Evolutionary conservation across 2,329 filamentous ascomycete genomes (phyloP).

Genomic region (Byssochlamys sp.): DNA sequence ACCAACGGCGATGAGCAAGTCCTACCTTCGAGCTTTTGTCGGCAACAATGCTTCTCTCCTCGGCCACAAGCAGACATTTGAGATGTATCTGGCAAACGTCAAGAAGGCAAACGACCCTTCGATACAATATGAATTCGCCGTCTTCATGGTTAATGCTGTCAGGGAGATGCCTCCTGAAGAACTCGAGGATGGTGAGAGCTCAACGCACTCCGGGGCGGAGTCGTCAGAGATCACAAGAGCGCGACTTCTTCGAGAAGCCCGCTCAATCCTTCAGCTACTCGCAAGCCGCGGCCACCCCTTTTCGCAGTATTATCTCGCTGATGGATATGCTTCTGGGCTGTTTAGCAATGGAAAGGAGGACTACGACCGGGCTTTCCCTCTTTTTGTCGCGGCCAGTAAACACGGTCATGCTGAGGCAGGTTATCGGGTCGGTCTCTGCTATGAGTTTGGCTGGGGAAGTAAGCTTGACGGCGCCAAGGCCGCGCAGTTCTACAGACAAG

Average conservation of each 20-base stretch:
- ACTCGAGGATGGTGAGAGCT: conserved; percentile 18
- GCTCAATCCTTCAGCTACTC: conserved; percentile 75
- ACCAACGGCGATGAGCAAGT: conserved; percentile 62
- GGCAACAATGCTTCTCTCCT: conserved; percentile 85
- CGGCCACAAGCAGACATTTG: conserved; percentile 83
- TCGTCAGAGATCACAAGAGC: conserved; percentile 42
- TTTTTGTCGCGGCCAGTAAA: conserved; percentile 88
- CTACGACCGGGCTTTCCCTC: conserved; percentile 78
- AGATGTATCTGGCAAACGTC: conserved; percentile 94
- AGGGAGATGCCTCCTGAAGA: conserved; percentile 60
- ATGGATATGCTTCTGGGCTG: conserved; percentile 85
- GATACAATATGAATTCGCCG: conserved; percentile 90
- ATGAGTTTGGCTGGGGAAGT: conserved; percentile 96
- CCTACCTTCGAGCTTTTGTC: conserved; percentile 65
- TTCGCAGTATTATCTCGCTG: conserved; percentile 92
- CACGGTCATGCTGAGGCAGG: conserved; percentile 94
- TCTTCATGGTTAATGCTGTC: conserved; percentile 84
- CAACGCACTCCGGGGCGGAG: conserved; percentile 10
- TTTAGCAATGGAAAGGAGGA: conserved; percentile 94
- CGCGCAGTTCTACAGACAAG: conserved; percentile 81
- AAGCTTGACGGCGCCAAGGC: conserved; percentile 83
- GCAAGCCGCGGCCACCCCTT: conserved; percentile 86
- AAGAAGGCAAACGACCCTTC: conserved; percentile 90
- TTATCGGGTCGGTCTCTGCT: conserved; percentile 86
- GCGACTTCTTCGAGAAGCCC: conserved; percentile 74